phyloP scores from a whole-genome alignment of 371 early-diverging fungal genomes.

The Mortierella sp. region DNA sequence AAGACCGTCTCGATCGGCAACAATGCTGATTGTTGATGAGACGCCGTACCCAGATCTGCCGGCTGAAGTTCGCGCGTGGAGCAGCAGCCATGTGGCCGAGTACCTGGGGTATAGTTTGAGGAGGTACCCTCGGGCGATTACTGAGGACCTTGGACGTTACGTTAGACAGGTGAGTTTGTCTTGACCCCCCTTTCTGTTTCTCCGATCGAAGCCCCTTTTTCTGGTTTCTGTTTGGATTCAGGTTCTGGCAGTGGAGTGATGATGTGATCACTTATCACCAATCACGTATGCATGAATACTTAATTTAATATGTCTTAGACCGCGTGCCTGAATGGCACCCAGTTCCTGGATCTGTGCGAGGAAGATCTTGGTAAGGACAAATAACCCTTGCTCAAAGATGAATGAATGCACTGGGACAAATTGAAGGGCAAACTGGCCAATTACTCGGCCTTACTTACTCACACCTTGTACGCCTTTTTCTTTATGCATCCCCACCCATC shows the following conservation, averaged over 20 bases:
- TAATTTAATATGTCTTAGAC: constrained; percentile 20
- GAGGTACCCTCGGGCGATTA: constrained; percentile 46
- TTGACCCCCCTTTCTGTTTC: no score
- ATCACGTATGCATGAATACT: not conserved
- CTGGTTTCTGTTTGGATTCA: not conserved
- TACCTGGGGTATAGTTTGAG: constrained; percentile 48
- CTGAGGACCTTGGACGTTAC: constrained; percentile 54
- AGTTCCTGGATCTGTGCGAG: constrained; percentile 46
- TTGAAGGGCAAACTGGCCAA: not conserved
- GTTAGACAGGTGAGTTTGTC: constrained; percentile 38
- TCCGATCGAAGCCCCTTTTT: not conserved
- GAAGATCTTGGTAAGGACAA: constrained; percentile 43
- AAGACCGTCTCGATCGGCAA: constrained; percentile 27
- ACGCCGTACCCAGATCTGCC: constrained; percentile 48
- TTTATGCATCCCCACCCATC: no score
- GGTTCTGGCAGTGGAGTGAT: not conserved
- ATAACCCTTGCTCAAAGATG: not conserved
- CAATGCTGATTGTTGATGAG: constrained; percentile 42
- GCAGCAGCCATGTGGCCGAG: constrained; percentile 48
- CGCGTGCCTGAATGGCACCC: constrained; percentile 43
- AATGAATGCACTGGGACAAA: not conserved
- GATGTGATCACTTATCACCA: not conserved
- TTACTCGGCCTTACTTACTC: not conserved
- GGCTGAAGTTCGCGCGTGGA: constrained; percentile 44
- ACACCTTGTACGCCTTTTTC: not conserved